Base-by-base conservation (phyloP, 805 yeast species). In the Kodamaea sagamina region DNA sequence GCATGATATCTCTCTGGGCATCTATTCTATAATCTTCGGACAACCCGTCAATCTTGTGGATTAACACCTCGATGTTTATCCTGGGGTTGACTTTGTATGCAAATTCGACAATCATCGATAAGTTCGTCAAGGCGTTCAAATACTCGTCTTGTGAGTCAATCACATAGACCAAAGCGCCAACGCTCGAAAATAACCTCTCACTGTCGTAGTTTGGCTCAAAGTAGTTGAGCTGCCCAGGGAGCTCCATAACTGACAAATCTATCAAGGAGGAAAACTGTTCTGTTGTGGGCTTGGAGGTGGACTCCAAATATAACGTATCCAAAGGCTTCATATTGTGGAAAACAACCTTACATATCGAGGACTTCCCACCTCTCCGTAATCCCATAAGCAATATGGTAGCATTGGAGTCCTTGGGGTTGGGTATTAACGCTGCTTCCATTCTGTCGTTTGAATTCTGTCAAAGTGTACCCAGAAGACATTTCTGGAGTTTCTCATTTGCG, bases 71-170 rank as follows among this genome's bases (percentile, higher is more conserved):
- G 39, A 93, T 84, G 58, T 89, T 88, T 38, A 92, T 84, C 27
- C 72, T 72, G 3, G 96, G 96, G 55, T 90, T 89, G 31, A 85
- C 84, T 54, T 82, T 81, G 58, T 85, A 81, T 0, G 96, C 97
- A 54, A 82, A 86, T 57, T 87, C 93, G 46, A 90, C 84, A 48
- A 93, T 89, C 74, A 84, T 84, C 4, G 92, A 88, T 38, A 93
- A 68, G 58, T 89, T 90, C 19, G 95, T 89, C 36, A 93, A 74
- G 0, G 98, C 96, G 62, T 89, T 85, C 51, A 90, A 68, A 63
- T 93, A 93, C 61, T 93, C 99, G 67, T 92, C 98, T 62, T 89
- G 97, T 8, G 90, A 79, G 64, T 93, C 99, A 48, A 93, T 89
- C 31, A 93, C 97, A 58, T 93, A 93, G 2, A 93, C 93, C 21